Evolutionary conservation across 2,329 filamentous ascomycete species (phyloP).

Genomic region (Cercospora sesami): DNA sequence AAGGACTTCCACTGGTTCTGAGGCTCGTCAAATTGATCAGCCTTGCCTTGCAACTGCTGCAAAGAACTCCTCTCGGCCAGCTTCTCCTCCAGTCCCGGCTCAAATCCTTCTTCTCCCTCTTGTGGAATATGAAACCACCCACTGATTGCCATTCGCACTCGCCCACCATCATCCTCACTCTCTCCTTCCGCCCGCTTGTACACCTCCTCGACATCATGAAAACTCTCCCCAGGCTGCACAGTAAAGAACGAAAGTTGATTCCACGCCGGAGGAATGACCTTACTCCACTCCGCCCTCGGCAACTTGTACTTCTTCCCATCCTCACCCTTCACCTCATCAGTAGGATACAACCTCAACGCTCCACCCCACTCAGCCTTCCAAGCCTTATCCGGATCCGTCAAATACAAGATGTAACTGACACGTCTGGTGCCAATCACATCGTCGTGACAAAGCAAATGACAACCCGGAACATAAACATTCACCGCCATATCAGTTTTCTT

Average conservation of each 20-base stretch:
- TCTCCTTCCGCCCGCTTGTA: slow-evolving; percentile 66
- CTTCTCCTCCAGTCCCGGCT: slow-evolving; percentile 83
- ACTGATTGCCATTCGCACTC: slow-evolving; percentile 94
- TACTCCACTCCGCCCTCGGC: slow-evolving; percentile 73
- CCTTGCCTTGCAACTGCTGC: slow-evolving; percentile 88
- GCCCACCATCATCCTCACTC: slow-evolving; percentile 67
- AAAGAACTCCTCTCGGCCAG: slow-evolving; percentile 86
- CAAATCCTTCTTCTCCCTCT: slow-evolving; percentile 85
- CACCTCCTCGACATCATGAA: slow-evolving; percentile 98
- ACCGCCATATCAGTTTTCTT: slow-evolving; percentile 99
- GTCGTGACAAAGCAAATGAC: slow-evolving; percentile 93
- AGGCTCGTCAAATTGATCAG: slow-evolving; percentile 84
- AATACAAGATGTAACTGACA: slow-evolving; percentile 94
- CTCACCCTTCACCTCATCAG: slow-evolving; percentile 60
- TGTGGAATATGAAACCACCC: slow-evolving; percentile 99
- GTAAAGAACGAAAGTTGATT: slow-evolving; percentile 98
- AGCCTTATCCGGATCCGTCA: slow-evolving; percentile 85
- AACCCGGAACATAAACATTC: slow-evolving; percentile 96
- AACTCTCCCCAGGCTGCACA: slow-evolving; percentile 96
- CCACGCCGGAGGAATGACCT: slow-evolving; percentile 89
- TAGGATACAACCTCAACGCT: slow-evolving; percentile 82
- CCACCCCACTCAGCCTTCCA: slow-evolving; percentile 95
- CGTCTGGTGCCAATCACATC: slow-evolving; percentile 97
- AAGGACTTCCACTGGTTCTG: slow-evolving; percentile 57
- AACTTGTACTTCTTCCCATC: slow-evolving; percentile 73